These are phyloP conservation scores for Acacia crassicarpa DNA, from an alignment of 306 rosid genomes.

Conservation along the genomic window DNA sequence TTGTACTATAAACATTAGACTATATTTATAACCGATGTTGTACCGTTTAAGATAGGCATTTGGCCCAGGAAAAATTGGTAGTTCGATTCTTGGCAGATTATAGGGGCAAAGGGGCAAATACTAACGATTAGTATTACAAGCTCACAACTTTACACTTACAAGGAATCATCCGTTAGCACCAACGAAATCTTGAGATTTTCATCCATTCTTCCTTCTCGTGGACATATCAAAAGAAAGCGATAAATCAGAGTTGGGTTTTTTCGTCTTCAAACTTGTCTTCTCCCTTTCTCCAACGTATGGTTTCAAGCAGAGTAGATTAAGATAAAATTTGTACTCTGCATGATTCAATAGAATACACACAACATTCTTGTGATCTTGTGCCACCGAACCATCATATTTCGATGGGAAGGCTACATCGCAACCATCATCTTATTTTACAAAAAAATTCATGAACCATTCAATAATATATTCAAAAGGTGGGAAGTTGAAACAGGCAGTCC, in stretches of 20 bases:
- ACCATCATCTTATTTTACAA: not conserved
- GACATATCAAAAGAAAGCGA: not conserved
- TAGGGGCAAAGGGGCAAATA: too few relatives aligned
- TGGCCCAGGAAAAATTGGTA: too few relatives aligned
- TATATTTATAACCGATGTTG: too few relatives aligned
- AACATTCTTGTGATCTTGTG: conserved; percentile 16
- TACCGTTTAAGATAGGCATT: not conserved
- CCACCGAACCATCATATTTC: conserved; percentile 1
- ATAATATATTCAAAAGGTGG: conserved; percentile 11
- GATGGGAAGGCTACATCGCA: not conserved
- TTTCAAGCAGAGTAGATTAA: not conserved
- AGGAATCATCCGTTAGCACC: too few relatives aligned
- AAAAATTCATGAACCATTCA: not conserved
- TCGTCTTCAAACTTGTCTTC: not conserved
- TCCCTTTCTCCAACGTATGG: not conserved
- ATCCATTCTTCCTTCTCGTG: not conserved
- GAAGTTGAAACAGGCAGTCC: conserved; percentile 32
- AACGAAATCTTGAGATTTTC: not conserved
- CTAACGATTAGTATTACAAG: too few relatives aligned
- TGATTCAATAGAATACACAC: conserved; percentile 4
- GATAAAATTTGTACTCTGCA: not conserved
- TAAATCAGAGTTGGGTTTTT: not conserved
- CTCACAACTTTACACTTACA: too few relatives aligned
- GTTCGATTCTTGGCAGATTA: too few relatives aligned
- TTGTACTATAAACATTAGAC: too few relatives aligned